Percentiles rank a stretch among this genome's conserved stretches.
phyloP scores from a whole-genome alignment of 2,329 filamentous ascomycete genomes.

The Colletotrichum sp. region DNA sequence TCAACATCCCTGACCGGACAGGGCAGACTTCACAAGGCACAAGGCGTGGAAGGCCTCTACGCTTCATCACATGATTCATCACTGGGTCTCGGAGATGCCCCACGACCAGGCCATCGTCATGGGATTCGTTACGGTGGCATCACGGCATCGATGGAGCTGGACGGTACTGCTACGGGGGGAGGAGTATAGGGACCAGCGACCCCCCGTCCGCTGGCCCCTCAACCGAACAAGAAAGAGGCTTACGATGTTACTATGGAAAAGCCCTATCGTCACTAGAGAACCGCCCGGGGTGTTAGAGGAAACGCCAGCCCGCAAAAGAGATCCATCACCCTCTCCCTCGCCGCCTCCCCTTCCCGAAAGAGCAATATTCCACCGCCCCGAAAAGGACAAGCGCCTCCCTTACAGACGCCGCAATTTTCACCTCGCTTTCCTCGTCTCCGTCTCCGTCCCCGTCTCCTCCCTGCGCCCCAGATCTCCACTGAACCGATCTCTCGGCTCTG shows the following conservation, averaged over 20 bases:
- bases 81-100: neutral
- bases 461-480: neutral
- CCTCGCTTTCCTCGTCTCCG: neutral
- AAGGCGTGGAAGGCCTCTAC: neutral
- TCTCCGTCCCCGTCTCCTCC: neutral
- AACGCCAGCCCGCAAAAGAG: neutral
- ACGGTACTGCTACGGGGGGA: neutral
- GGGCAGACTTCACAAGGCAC: neutral
- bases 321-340: neutral
- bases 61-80: slow-evolving; percentile 19
- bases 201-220: neutral
- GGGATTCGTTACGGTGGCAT: neutral
- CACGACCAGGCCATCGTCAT: neutral
- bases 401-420: neutral
- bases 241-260: slow-evolving; percentile 7
- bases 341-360: slow-evolving; percentile 30
- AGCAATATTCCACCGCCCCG: slow-evolving; percentile 32
- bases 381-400: slow-evolving; percentile 35
- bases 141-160: neutral
- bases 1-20: neutral
- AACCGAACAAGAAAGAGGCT: neutral
- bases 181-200: neutral
- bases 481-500: neutral
- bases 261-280: slow-evolving; percentile 6
- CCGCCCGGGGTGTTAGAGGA: neutral